These are phyloP conservation scores for Pseudogymnoascus sp. DNA, from an alignment of 2,329 filamentous ascomycete genomes.

Conservation along the genomic window DNA sequence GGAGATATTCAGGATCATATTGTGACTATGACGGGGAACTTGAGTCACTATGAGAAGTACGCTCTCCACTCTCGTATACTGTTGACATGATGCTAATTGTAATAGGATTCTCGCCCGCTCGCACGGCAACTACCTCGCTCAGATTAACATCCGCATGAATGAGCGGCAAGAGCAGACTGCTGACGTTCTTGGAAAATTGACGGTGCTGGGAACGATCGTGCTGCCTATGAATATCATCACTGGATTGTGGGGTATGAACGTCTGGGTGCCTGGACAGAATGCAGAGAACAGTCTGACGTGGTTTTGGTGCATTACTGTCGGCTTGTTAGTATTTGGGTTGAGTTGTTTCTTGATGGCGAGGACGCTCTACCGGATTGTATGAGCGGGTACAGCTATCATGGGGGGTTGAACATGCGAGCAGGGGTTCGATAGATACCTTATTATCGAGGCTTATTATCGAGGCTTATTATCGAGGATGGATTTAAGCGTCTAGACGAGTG, in stretches of 20 bases:
- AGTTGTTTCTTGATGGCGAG: constrained; percentile 52
- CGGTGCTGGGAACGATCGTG: constrained; percentile 93
- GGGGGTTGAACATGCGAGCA: background rate
- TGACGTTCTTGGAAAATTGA: constrained; percentile 89
- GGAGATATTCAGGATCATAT: constrained; percentile 99
- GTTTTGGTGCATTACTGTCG: constrained; percentile 70
- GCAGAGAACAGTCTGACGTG: constrained; percentile 66
- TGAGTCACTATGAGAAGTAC: constrained; percentile 94
- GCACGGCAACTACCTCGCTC: constrained; percentile 95
- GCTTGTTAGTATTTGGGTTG: constrained; percentile 71
- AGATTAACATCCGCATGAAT: constrained; percentile 99
- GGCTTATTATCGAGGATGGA: background rate
- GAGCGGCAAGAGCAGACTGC: constrained; percentile 93
- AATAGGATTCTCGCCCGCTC: constrained; percentile 77
- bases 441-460: background rate
- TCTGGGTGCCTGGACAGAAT: constrained; percentile 88
- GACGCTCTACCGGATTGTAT: constrained; percentile 31
- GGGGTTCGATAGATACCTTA: background rate
- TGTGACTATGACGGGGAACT: constrained; percentile 94
- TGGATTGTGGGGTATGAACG: constrained; percentile 98
- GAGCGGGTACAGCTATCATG: background rate
- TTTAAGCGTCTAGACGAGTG: background rate
- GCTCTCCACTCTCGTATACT: constrained; percentile 29
- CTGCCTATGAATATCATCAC: constrained; percentile 99
- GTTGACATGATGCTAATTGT: constrained; percentile 18